These are phyloP conservation scores for Hericium rajendrae DNA, from an alignment of 768 basidiomycete species.

Conservation along the genomic window DNA sequence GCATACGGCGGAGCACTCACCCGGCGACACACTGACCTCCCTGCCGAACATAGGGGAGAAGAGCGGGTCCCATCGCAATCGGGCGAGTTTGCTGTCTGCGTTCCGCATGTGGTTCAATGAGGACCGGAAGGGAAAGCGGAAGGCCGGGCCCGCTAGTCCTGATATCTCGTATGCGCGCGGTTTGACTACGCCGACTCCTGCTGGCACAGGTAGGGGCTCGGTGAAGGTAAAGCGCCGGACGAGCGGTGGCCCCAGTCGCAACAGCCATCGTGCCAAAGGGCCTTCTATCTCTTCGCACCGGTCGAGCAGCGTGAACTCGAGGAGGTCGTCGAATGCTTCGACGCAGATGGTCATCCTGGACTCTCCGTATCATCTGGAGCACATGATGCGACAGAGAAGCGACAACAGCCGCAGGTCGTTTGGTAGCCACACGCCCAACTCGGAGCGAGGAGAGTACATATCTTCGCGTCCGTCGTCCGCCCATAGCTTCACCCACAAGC, in stretches of 20 bases:
- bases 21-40: conserved; percentile 41
- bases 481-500: conserved; percentile 62
- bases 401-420: conserved; percentile 60
- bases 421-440: conserved; percentile 79
- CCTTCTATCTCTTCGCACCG: conserved; percentile 74
- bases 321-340: conserved; percentile 53
- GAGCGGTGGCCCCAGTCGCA: conserved; percentile 27
- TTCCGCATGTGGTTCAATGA: conserved; percentile 93
- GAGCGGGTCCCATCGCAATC: conserved; percentile 40
- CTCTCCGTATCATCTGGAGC: conserved; percentile 31
- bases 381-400: conserved; percentile 32
- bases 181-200: not conserved
- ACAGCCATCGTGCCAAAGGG: conserved; percentile 51
- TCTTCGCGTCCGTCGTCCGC: conserved; percentile 74
- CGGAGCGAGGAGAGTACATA: conserved; percentile 68
- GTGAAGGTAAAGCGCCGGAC: conserved; percentile 37
- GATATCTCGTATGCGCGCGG: conserved; percentile 4
- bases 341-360: conserved; percentile 41
- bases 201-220: conserved; percentile 20
- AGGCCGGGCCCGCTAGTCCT: conserved; percentile 24
- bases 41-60: conserved; percentile 33
- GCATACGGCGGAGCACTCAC: conserved; percentile 43
- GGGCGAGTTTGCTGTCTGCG: conserved; percentile 73
- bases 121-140: conserved; percentile 80
- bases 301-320: conserved; percentile 87